phyloP scores from a whole-genome alignment of 805 yeast species.

The Kluyveromyces dobzhanskii region DNA sequence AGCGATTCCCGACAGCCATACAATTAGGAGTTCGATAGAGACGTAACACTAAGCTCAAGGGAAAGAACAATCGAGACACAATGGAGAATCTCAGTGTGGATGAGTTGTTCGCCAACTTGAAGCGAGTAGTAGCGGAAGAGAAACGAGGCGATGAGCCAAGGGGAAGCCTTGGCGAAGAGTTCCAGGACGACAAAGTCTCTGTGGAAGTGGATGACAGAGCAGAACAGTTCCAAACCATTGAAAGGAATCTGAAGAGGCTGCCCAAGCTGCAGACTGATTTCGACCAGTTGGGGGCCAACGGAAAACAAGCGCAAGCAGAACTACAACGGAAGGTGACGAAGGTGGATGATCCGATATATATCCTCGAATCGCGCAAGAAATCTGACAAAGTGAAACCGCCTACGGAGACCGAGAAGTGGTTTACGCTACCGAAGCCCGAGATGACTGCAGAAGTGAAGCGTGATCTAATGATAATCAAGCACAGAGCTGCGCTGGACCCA shows the following conservation, averaged over 20 bases:
- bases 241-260: constrained; percentile 17
- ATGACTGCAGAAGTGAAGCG: constrained; percentile 49
- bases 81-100: constrained; percentile 12
- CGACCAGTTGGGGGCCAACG: constrained; percentile 16
- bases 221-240: constrained; percentile 20
- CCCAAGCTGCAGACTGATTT: constrained; percentile 26
- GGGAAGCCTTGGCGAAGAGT: background rate
- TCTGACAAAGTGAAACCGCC: constrained; percentile 7
- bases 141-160: background rate
- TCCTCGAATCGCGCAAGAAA: constrained; percentile 9
- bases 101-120: constrained; percentile 14
- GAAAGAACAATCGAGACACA: background rate
- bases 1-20: no score
- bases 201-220: constrained; percentile 11
- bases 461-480: constrained; percentile 69
- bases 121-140: constrained; percentile 5
- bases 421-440: constrained; percentile 67
- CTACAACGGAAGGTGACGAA: constrained; percentile 6
- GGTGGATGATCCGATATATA: constrained; percentile 9
- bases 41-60: no score
- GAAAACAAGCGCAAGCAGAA: constrained; percentile 3
- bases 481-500: constrained; percentile 89
- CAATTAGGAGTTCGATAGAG: no score
- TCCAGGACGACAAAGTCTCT: constrained; percentile 8
- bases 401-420: constrained; percentile 55